Evolutionary conservation across 441 rosid species (phyloP).

Genomic region (Erodium moschatum): DNA sequence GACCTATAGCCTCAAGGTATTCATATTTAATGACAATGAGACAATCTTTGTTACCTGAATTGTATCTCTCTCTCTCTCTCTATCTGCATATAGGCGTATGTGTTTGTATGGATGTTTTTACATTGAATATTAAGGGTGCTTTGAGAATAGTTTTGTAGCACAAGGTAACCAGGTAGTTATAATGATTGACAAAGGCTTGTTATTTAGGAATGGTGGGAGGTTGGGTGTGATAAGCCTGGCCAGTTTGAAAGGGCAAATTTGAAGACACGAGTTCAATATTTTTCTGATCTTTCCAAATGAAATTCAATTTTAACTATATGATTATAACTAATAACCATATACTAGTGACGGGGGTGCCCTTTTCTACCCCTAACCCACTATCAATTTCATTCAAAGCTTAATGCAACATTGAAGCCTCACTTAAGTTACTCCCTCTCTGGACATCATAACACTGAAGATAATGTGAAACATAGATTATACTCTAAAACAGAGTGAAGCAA

Average conservation of each 20-base stretch:
- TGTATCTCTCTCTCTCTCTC: not conserved
- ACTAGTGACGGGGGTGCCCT: not conserved
- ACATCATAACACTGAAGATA: not conserved
- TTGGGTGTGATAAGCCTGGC: not conserved
- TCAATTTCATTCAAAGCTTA: not conserved
- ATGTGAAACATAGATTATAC: not conserved
- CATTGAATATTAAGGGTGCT: not conserved
- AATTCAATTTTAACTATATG: not conserved
- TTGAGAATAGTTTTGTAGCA: not conserved
- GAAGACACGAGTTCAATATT: not conserved
- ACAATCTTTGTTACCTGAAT: not conserved
- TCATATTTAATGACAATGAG: conserved; percentile 9
- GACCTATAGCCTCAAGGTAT: conserved; percentile 85
- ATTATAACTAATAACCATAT: not conserved
- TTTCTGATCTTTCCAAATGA: conserved; percentile 1
- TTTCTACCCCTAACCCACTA: not conserved
- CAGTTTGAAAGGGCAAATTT: not conserved
- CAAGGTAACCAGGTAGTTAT: not conserved
- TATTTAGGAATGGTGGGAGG: not conserved
- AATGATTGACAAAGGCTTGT: not conserved
- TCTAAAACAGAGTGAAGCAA: not conserved
- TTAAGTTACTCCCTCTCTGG: conserved; percentile 4
- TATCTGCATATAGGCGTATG: not conserved
- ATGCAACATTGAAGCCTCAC: not conserved
- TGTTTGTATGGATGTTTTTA: not conserved